Evolutionary conservation across 2,329 filamentous ascomycete species (phyloP).

Genomic region (Aspergillus niger): DNA sequence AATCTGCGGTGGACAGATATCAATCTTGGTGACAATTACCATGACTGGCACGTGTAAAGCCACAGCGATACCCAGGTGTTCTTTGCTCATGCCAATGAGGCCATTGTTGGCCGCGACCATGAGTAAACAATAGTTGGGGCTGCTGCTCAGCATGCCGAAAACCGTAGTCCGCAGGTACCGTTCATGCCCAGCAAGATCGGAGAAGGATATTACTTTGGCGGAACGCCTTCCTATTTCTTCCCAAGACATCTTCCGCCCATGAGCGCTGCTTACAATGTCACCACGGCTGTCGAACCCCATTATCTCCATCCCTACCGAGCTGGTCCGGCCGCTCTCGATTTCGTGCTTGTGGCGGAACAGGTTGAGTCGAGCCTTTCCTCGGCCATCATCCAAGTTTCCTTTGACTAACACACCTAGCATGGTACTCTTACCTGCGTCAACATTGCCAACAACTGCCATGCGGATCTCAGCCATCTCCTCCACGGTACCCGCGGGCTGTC

Average conservation of each 20-base stretch:
- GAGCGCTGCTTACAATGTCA: conserved; percentile 77
- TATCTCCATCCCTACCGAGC: conserved; percentile 97
- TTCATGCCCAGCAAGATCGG: conserved; percentile 93
- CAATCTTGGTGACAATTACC: conserved; percentile 97
- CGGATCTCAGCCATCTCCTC: conserved; percentile 93
- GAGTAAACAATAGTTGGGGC: conserved; percentile 93
- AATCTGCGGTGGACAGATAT: conserved; percentile 95
- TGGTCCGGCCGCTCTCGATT: conserved; percentile 91
- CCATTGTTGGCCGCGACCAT: conserved; percentile 99
- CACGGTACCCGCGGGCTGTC: conserved; percentile 69
- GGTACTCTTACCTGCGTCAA: conserved; percentile 96
- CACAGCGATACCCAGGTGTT: conserved; percentile 91
- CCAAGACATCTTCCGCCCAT: conserved; percentile 88
- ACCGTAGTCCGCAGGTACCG: conserved; percentile 93
- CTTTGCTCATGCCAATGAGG: conserved; percentile 95
- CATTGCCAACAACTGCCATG: conserved; percentile 96
- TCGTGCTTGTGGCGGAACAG: conserved; percentile 98
- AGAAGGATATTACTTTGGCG: conserved; percentile 95
- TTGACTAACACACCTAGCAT: conserved; percentile 95
- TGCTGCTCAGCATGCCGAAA: conserved; percentile 89
- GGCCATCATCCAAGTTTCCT: conserved; percentile 89
- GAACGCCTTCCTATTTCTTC: conserved; percentile 95
- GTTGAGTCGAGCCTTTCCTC: conserved; percentile 90
- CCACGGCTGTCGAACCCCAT: conserved; percentile 93
- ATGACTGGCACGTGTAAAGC: conserved; percentile 96